Evolutionary conservation across 2,329 filamentous ascomycete species (phyloP), one percentile per base, ranked within the genome.

Genomic region (Phyllosticta paracitricarpa): DNA sequence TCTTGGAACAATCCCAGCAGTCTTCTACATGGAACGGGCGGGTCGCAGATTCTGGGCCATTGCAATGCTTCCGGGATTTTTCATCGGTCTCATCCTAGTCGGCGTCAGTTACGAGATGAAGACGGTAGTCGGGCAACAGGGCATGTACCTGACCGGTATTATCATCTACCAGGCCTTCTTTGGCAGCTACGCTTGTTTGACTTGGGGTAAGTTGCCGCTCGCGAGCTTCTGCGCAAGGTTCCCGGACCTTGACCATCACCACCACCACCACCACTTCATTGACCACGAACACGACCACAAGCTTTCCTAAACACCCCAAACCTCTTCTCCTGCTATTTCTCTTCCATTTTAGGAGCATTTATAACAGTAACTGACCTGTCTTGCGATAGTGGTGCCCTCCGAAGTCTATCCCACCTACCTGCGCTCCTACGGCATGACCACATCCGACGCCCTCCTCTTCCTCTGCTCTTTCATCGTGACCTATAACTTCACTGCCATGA

Each of bases 1-100:
- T 0, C 66, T 90, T 17, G 86, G 86, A 24, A 86, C 85, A 0
- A 85, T 89, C 35, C 86, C 86, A 0, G 86, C 85, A 0, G 83
- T 87, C 61, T 79, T 88, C 69, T 82, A 82, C 64, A 90, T 90
- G 87, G 87, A 90, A 68, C 82, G 78, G 2, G 89, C 85, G 56
- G 87, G 87, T 12, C 84, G 87, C 24, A 84, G 87, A 3, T 89
- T 89, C 79, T 89, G 87, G 87, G 87, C 86, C 33, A 87, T 85
- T 64, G 79, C 79, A 4, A 89, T 88, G 82, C 76, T 90, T 51
- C 86, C 86, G 0, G 84, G 86, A 0, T 89, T 89, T 78, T 87
- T 89, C 67, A 70, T 89, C 54, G 87, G 87, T 17, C 77, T 89
- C 0, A 72, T 89, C 9, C 76, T 89, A 25, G 85, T 89, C 63